Base-by-base conservation (phyloP, 2,329 filamentous ascomycete genomes). In the Neobulgaria alba region DNA sequence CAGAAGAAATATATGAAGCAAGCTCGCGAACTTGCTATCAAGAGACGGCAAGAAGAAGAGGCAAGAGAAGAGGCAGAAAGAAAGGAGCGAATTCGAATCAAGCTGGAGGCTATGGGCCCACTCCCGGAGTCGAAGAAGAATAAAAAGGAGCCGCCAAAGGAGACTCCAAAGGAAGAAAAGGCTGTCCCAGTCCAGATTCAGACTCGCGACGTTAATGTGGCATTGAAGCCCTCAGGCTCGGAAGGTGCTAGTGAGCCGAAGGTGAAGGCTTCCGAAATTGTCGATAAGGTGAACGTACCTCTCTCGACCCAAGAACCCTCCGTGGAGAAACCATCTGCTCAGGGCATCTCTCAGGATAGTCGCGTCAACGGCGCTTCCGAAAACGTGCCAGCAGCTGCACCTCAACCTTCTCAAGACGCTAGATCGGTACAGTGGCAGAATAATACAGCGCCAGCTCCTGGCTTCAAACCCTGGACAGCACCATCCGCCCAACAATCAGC, bases 1-100 rank as follows among this genome's bases (percentile, higher is more conserved):
- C 82, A 75, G 63, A 83, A 67, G 71, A 84, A 71, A 63, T 73
- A 85, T 16, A 88, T 89, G 82, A 72, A 72, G 29, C 79, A 85
- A 53, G 75, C 76, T 29, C 71, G 79, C 5, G 82, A 88, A 53
- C 65, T 77, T 38, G 82, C 82, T 15, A 78, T 80, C 55, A 79
- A 82, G 55, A 72, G 81, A 42, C 69, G 77, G 35, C 65, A 77
- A 45, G 81, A 84, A 43, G 74, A 87, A 58, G 79, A 82, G 52
- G 79, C 73, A 15, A 73, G 69, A n/a, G 80, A 85, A 54, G 82
- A 86, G 55, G 80, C 77, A n/a, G 84, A 75, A 14, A 75, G 71
- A 44, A 73, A 75, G 52, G 82, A 85, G 56, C 75, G 84, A 17
- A 78, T 89, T 46, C 74, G 78, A 35, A 72, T 81, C 57, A 87